Percentiles rank a stretch among this genome's conserved stretches.
Conservation (phyloP, 805 yeast species). For the Clavispora fructus region DNA sequence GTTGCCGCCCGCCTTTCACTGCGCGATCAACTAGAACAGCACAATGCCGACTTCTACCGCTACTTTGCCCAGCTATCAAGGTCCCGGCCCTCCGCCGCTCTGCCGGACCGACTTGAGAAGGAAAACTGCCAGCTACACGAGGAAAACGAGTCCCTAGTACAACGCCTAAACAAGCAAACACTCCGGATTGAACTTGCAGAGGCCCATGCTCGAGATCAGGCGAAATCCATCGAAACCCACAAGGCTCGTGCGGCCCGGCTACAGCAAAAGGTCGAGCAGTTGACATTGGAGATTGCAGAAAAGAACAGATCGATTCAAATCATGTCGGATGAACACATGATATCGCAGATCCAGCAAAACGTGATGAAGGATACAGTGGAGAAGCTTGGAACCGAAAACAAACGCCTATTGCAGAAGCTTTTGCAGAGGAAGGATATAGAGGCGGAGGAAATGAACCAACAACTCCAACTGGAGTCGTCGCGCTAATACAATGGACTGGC, state of each 20-base stretch:
- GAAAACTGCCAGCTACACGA: slow-evolving; percentile 16
- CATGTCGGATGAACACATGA: slow-evolving; percentile 63
- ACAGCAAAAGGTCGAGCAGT: slow-evolving; percentile 15
- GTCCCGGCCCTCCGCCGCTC: slow-evolving; percentile 6
- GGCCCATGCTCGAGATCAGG: slow-evolving; percentile 13
- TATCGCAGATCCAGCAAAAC: slow-evolving; percentile 52
- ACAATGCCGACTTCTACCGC: slow-evolving; percentile 24
- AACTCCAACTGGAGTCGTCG: neutral
- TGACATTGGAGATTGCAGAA: slow-evolving; percentile 29
- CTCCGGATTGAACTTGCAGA: slow-evolving; percentile 22
- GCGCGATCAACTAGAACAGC: slow-evolving; percentile 30
- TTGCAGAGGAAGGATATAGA: neutral
- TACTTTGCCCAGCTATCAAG: slow-evolving; percentile 30
- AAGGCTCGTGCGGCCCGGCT: slow-evolving; percentile 7
- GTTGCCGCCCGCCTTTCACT: slow-evolving; percentile 20
- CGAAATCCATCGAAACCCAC: slow-evolving; percentile 4
- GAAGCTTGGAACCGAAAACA: slow-evolving; percentile 43
- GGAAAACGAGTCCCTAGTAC: slow-evolving; percentile 20
- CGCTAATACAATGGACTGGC: no score
- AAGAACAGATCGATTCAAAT: slow-evolving; percentile 55
- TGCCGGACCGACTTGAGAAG: slow-evolving; percentile 6
- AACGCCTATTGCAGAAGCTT: neutral
- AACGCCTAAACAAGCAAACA: slow-evolving; percentile 21
- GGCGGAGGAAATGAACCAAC: neutral
- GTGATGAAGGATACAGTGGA: slow-evolving; percentile 35